phyloP scores from a whole-genome alignment of 2,329 filamentous ascomycete genomes.

The Aspergillus sclerotialis region DNA sequence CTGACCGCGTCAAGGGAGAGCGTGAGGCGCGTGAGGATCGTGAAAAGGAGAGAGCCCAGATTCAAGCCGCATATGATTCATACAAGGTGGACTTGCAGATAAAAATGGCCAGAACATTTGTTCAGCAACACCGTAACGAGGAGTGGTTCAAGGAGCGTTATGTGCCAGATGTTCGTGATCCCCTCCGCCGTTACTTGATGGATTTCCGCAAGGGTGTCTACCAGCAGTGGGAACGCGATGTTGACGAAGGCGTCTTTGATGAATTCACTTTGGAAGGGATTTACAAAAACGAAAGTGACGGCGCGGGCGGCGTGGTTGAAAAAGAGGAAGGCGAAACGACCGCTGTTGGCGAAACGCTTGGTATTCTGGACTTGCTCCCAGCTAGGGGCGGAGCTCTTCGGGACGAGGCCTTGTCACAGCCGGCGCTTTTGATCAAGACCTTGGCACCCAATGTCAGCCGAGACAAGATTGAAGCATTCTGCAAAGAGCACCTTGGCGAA shows the following conservation, averaged over 20 bases:
- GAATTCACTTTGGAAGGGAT: conserved; percentile 92
- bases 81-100: conserved; percentile 61
- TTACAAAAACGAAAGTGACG: conserved; percentile 87
- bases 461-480: conserved; percentile 86
- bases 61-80: conserved; percentile 57
- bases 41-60: conserved; percentile 55
- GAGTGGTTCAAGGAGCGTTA: conserved; percentile 99
- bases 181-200: conserved; percentile 66
- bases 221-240: conserved; percentile 79
- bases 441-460: conserved; percentile 94
- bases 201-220: conserved; percentile 74
- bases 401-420: conserved; percentile 81
- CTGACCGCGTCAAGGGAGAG: conserved; percentile 53
- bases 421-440: conserved; percentile 94
- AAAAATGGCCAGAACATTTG: conserved; percentile 80
- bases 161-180: conserved; percentile 70
- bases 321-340: conserved; percentile 95
- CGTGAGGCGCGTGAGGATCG: conserved; percentile 56
- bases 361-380: conserved; percentile 84
- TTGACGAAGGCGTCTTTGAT: conserved; percentile 80
- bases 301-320: conserved; percentile 74
- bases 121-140: conserved; percentile 85
- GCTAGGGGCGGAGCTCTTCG: conserved; percentile 76
- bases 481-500: conserved; percentile 88
- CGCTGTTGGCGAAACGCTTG: conserved; percentile 83